These are phyloP conservation scores for Sequoia sempervirens DNA, from an alignment of 75 land plant genomes.

Conservation along the genomic window DNA sequence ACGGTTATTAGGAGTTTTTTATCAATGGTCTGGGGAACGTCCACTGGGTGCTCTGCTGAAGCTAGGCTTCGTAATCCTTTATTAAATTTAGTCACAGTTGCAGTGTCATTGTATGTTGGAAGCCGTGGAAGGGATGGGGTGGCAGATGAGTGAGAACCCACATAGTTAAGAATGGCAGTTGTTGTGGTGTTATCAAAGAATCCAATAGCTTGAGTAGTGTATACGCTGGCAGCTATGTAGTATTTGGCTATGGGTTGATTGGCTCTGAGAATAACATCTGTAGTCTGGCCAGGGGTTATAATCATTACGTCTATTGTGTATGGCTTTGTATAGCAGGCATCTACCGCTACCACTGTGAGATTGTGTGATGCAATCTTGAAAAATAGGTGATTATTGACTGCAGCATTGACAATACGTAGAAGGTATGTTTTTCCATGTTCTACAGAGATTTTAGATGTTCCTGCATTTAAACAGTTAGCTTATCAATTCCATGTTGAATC, in stretches of 20 bases:
- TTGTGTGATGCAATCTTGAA: constrained; percentile 47
- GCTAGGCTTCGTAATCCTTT: constrained; percentile 33
- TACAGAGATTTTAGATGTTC: constrained; percentile 33
- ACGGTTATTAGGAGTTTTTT: constrained; percentile 48
- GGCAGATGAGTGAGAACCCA: background rate
- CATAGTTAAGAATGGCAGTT: constrained; percentile 32
- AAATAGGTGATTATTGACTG: constrained; percentile 43
- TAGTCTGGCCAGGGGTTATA: constrained; percentile 66
- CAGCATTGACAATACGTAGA: constrained; percentile 41
- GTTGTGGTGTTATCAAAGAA: constrained; percentile 43
- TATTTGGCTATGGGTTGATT: constrained; percentile 22
- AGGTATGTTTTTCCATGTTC: constrained; percentile 31
- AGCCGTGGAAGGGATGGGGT: constrained; percentile 5
- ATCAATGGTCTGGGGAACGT: constrained; percentile 51
- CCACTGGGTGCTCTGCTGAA: constrained; percentile 36
- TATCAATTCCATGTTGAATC: background rate
- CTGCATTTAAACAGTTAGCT: constrained; percentile 9
- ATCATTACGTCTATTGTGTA: constrained; percentile 30
- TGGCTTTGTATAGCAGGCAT: constrained; percentile 42
- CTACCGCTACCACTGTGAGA: constrained; percentile 28
- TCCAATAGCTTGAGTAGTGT: constrained; percentile 17
- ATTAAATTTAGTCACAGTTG: constrained; percentile 24
- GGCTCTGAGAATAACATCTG: constrained; percentile 42
- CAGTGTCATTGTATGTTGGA: constrained; percentile 50
- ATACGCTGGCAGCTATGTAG: constrained; percentile 23